Conservation (phyloP, 1,139 yeast genomes). For the Blastobotrys ciferrii region DNA sequence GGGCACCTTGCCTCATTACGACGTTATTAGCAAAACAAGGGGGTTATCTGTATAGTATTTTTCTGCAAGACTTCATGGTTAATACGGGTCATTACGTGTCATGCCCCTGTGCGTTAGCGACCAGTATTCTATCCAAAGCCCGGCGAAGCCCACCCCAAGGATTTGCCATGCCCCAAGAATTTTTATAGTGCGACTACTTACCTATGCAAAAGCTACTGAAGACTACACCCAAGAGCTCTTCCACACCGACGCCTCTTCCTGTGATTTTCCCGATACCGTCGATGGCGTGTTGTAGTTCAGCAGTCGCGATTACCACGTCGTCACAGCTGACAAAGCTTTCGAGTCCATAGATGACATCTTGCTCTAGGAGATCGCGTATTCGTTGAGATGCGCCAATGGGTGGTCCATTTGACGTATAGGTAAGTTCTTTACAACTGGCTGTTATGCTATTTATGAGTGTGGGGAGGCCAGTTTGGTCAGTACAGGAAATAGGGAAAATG, state of each 20-base stretch:
- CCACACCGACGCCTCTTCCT: slow-evolving; percentile 84
- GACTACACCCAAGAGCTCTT: slow-evolving; percentile 86
- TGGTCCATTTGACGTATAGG: slow-evolving; percentile 19
- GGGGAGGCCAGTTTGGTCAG: slow-evolving; percentile 53
- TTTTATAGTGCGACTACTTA: too few species aligned
- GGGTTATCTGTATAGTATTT: too few species aligned
- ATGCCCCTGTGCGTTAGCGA: too few species aligned
- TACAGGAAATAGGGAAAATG: slow-evolving; percentile 62
- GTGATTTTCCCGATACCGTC: slow-evolving; percentile 92
- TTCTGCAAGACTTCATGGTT: too few species aligned
- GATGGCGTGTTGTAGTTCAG: slow-evolving; percentile 68
- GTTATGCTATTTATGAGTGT: slow-evolving; percentile 44
- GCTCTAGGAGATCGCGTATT: slow-evolving; percentile 64
- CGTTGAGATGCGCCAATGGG: slow-evolving; percentile 64
- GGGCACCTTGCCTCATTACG: too few species aligned
- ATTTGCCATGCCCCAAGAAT: too few species aligned
- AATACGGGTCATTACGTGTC: too few species aligned
- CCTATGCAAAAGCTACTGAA: slow-evolving; percentile 94
- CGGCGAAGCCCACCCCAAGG: too few species aligned
- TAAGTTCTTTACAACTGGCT: slow-evolving; percentile 46
- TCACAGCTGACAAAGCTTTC: slow-evolving; percentile 55
- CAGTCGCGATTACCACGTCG: slow-evolving; percentile 81
- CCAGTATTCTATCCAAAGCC: too few species aligned
- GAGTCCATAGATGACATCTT: slow-evolving; percentile 75
- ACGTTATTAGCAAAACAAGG: too few species aligned